Percentiles rank a stretch among this genome's conserved stretches.
Evolutionary conservation across 1,139 yeast genomes (phyloP).

Genomic region (Spathaspora sp.): DNA sequence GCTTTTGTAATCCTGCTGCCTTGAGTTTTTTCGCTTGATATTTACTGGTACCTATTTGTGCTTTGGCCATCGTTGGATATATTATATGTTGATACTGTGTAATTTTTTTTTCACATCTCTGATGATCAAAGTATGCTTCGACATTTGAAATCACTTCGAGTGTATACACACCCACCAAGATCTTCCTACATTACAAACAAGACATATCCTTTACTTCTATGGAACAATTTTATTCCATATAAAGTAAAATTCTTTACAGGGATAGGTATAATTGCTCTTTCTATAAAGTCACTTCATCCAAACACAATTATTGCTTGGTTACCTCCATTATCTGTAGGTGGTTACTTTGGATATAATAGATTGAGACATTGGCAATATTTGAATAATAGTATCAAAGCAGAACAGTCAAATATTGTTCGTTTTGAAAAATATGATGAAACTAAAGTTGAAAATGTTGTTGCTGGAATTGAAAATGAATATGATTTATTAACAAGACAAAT

Average conservation of each 20-base stretch:
- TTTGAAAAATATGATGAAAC: constrained; percentile 36
- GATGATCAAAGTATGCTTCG: not conserved
- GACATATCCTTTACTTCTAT: constrained; percentile 23
- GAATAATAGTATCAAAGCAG: constrained; percentile 15
- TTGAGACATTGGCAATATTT: constrained; percentile 15
- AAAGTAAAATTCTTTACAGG: constrained; percentile 30
- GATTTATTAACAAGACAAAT: constrained; percentile 35
- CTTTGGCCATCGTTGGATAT: constrained; percentile 27
- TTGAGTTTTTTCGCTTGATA: constrained; percentile 76
- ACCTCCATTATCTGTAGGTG: constrained; percentile 35
- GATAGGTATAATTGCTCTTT: constrained; percentile 25
- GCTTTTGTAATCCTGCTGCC: constrained; percentile 80
- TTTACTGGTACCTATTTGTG: constrained; percentile 83
- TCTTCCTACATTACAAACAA: constrained; percentile 30
- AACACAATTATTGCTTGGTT: constrained; percentile 32
- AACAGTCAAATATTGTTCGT: constrained; percentile 16
- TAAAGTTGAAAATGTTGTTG: constrained; percentile 26
- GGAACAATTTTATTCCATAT: constrained; percentile 30
- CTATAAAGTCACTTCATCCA: constrained; percentile 39
- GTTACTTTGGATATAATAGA: constrained; percentile 23
- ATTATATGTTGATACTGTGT: not conserved
- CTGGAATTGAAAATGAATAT: constrained; percentile 41
- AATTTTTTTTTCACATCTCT: not conserved
- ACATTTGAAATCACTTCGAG: constrained; percentile 1
- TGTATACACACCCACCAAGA: constrained; percentile 26